Conservation (phyloP, 208 protist genomes). For the Entamoeba histolytica region DNA sequence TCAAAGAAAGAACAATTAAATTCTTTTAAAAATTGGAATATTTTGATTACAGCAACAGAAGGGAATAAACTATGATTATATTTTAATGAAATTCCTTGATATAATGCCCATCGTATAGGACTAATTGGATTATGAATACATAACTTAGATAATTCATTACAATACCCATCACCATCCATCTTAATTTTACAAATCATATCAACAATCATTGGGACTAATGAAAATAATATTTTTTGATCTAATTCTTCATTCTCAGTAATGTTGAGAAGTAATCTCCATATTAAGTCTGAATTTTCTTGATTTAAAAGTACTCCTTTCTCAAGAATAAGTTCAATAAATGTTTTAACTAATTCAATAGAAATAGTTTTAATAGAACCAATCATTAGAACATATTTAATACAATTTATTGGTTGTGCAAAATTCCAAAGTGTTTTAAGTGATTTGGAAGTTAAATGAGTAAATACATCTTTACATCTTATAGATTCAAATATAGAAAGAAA, state of each 20-base stretch:
- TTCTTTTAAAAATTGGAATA: background rate
- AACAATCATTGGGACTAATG: background rate
- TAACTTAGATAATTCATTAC: background rate
- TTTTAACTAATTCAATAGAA: too few species aligned
- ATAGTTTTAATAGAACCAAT: background rate
- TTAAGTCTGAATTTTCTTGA: background rate
- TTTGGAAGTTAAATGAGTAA: background rate
- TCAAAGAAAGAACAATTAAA: background rate
- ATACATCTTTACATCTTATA: background rate
- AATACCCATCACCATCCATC: background rate
- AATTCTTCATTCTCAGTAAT: background rate
- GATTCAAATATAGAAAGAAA: background rate
- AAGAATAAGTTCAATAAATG: too few species aligned
- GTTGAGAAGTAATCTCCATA: background rate
- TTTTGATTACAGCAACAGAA: background rate
- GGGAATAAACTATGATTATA: background rate
- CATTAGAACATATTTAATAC: background rate
- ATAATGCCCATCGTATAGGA: background rate
- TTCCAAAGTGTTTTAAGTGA: background rate
- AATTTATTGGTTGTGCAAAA: background rate
- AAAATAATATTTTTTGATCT: background rate
- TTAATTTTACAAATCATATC: background rate
- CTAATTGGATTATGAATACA: background rate
- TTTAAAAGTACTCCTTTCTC: too few species aligned
- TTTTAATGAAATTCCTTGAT: background rate